Evolutionary conservation across 2,329 filamentous ascomycete species (phyloP).

Genomic region (Daldinia sp.): DNA sequence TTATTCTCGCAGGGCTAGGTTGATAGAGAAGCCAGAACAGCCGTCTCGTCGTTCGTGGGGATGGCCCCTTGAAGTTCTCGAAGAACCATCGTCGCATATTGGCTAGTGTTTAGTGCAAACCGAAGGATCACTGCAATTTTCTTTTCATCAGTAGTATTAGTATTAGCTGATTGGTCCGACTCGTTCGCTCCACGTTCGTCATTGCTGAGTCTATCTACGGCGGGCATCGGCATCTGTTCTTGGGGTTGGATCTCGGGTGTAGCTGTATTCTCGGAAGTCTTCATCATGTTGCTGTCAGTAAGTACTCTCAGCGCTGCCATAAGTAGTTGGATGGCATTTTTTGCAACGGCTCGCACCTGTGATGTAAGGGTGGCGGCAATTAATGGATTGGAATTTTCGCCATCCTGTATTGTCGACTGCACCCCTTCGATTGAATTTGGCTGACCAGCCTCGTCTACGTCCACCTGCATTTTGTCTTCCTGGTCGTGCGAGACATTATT

Average conservation of each 20-base stretch:
- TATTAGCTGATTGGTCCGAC: conserved; percentile 7
- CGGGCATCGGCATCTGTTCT: conserved; percentile 13
- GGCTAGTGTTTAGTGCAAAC: conserved; percentile 51
- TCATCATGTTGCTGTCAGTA: conserved; percentile 43
- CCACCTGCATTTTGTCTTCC: conserved; percentile 34
- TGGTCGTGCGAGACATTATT: conserved; percentile 1
- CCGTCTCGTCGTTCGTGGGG: conserved; percentile 9
- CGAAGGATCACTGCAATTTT: conserved; percentile 54
- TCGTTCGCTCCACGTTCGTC: conserved; percentile 13
- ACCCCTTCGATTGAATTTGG: conserved; percentile 15
- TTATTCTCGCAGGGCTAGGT: conserved; percentile 5
- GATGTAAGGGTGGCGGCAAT: conserved; percentile 38
- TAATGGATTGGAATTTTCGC: conserved; percentile 23
- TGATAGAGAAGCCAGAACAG: conserved; percentile 1
- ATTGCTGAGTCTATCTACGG: neutral
- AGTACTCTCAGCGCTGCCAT: conserved; percentile 39
- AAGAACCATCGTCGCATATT: conserved; percentile 53
- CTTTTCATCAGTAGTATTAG: conserved; percentile 32
- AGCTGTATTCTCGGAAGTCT: conserved; percentile 26
- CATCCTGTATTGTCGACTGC: conserved; percentile 16
- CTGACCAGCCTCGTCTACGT: conserved; percentile 15
- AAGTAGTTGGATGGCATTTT: conserved; percentile 37
- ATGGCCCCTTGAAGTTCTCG: conserved; percentile 50
- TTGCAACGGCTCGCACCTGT: conserved; percentile 47
- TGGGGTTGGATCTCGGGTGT: conserved; percentile 24